Evolutionary conservation across 352 stramenopile species (phyloP).

Genomic region (Thraustotheca clavata): DNA sequence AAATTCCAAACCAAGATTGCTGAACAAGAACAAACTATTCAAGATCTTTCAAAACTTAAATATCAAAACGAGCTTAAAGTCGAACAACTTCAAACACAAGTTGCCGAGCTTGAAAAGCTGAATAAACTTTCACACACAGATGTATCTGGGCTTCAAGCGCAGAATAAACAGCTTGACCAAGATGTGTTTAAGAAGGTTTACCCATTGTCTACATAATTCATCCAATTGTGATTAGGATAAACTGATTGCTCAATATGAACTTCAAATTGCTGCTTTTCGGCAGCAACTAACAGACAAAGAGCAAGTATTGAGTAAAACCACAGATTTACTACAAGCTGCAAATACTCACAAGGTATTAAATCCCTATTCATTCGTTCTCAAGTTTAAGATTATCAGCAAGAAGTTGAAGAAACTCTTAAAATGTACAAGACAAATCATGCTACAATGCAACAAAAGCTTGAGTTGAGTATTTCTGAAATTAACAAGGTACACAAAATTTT

Average conservation of each 20-base stretch:
- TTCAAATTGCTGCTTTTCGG: slow-evolving; percentile 53
- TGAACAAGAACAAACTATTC: slow-evolving; percentile 39
- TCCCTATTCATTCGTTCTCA: not conserved
- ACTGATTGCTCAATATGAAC: slow-evolving; percentile 63
- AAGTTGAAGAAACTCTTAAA: slow-evolving; percentile 79
- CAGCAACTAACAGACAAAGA: slow-evolving; percentile 46
- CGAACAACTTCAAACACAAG: slow-evolving; percentile 53
- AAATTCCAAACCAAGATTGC: slow-evolving; percentile 36
- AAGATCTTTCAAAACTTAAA: slow-evolving; percentile 57
- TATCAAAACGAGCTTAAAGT: slow-evolving; percentile 76
- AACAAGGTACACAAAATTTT: slow-evolving; percentile 59
- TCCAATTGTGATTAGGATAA: slow-evolving; percentile 59
- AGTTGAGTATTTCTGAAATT: slow-evolving; percentile 85
- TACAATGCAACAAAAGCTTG: slow-evolving; percentile 78
- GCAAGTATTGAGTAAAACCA: slow-evolving; percentile 6
- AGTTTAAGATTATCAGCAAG: slow-evolving; percentile 26
- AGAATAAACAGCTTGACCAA: slow-evolving; percentile 81
- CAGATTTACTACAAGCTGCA: not conserved
- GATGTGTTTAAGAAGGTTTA: slow-evolving; percentile 35
- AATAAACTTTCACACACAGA: slow-evolving; percentile 37
- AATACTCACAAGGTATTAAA: slow-evolving; percentile 15
- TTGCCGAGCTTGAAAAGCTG: slow-evolving; percentile 41
- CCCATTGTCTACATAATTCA: not conserved
- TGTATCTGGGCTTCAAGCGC: slow-evolving; percentile 39
- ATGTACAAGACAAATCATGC: slow-evolving; percentile 83